These are phyloP conservation scores for Collybiopsis confluens DNA, from an alignment of 768 basidiomycete species.

Conservation along the genomic window DNA sequence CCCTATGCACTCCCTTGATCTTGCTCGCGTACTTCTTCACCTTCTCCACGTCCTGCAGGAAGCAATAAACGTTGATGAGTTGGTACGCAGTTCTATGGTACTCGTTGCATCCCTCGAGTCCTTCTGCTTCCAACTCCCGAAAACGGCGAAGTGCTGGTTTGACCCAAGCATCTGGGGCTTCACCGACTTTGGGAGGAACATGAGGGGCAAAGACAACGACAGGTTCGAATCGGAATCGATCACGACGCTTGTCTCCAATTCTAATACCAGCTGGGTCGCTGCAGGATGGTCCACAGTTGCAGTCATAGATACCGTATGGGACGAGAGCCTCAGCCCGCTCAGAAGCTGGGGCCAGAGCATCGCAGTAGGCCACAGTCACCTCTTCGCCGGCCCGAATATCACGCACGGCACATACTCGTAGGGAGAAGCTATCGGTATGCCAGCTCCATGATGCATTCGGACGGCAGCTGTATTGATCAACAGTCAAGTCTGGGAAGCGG, in stretches of 20 bases:
- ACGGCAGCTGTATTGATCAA: constrained; percentile 15
- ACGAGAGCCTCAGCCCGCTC: constrained; percentile 21
- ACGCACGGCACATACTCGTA: constrained; percentile 21
- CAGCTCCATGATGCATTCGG: constrained; percentile 17
- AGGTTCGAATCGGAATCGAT: neutral
- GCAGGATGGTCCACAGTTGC: constrained; percentile 16
- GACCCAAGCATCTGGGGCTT: neutral
- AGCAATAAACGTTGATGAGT: neutral
- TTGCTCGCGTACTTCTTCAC: neutral
- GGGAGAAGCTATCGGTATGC: constrained; percentile 22
- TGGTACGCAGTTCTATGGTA: neutral
- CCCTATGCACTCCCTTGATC: neutral
- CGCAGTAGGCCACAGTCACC: constrained; percentile 25
- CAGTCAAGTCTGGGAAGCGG: too few species aligned
- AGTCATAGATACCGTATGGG: constrained; percentile 23
- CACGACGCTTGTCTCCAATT: constrained; percentile 10
- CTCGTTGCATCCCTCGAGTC: neutral
- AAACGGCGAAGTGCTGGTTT: neutral
- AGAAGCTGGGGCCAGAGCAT: constrained; percentile 6
- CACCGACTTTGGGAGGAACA: neutral
- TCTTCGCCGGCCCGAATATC: constrained; percentile 28
- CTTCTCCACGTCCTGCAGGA: neutral
- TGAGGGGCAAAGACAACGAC: neutral
- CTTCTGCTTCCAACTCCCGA: neutral
- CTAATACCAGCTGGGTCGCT: constrained; percentile 24